Evolutionary conservation across 2,329 filamentous ascomycete genomes (phyloP), one percentile per base, ranked within the genome.

Genomic region (Diaporthe humulicola): DNA sequence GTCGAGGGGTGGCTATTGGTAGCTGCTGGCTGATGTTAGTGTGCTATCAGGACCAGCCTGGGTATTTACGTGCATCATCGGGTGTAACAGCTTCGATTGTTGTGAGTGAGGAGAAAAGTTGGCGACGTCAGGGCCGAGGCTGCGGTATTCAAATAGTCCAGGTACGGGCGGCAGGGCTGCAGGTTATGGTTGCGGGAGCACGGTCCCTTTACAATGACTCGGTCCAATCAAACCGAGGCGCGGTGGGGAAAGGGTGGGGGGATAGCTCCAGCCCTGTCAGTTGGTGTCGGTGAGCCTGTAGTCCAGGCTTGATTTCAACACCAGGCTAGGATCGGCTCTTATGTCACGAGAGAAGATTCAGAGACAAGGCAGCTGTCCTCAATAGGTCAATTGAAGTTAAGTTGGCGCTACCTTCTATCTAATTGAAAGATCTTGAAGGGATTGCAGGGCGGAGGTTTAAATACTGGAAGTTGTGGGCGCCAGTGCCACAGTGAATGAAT

Each of bases 1-100:
- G 36, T 40, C 6, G 38, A 42, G 25, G 7, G 17, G 33, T 71
- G 58, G 40, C 28, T 38, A 38, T 57, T 30, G 38, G 40, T 45
- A 56, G 56, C 70, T 76, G 64, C 56, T 76, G 61, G 56, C 70
- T 50, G 66, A 67, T 40, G 70, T 76, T 73, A 74, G 61, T 72
- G 70, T 57, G 54, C 64, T 71, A 36, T 70, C 75, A 76, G 61
- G 30, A 58, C 50, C 73, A 64, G 52, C 45, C 61, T 40, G 73
- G 73, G 70, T 70, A 25, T 73, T 70, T 74, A 73, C 73, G 56
- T 74, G 69, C 73, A 66, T 69, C 70, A 70, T 73, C 30, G 56
- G n/a, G 61, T 56, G 8, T 38, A 28, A 17, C 15, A 17, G 28
- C 33, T 38, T 54, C 14, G n/a, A 25, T 52, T 54, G 64, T 69